These are phyloP conservation scores for Botrytis byssoidea DNA, from an alignment of 2,329 filamentous ascomycete species.

Conservation along the genomic window DNA sequence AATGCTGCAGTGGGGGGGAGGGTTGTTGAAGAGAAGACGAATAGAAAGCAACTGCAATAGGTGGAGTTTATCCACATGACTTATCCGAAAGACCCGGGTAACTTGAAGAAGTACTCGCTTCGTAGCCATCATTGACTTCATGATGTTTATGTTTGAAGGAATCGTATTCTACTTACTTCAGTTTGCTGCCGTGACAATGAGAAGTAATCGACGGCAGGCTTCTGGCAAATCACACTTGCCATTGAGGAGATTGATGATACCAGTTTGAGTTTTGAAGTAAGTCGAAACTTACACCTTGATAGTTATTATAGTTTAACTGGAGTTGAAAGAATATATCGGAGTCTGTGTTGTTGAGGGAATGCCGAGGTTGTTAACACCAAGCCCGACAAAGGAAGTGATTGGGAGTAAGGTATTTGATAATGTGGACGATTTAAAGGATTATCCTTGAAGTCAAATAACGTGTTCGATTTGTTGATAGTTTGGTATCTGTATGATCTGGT, in stretches of 20 bases:
- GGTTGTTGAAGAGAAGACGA: neutral
- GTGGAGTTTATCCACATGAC: constrained; percentile 5
- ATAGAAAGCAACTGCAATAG: neutral
- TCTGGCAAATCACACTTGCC: constrained; percentile 26
- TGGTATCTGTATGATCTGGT: constrained; percentile 18
- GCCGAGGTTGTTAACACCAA: constrained; percentile 15
- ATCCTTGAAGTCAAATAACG: neutral
- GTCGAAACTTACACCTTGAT: constrained; percentile 21
- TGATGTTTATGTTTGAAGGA: neutral
- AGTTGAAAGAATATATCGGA: constrained; percentile 14
- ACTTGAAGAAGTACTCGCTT: neutral
- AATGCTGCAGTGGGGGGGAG: neutral
- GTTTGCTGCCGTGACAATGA: constrained; percentile 25
- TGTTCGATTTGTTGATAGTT: constrained; percentile 3
- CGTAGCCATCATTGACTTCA: neutral
- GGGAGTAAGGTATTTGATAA: constrained; percentile 11
- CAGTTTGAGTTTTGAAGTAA: constrained; percentile 4
- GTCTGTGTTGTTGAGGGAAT: neutral
- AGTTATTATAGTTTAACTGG: neutral
- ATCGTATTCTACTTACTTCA: constrained; percentile 27
- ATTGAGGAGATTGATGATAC: constrained; percentile 20
- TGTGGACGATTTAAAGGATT: neutral
- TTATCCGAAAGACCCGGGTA: neutral
- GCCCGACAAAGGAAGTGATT: constrained; percentile 17
- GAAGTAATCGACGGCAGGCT: constrained; percentile 28